Conservation (phyloP, 176 grass and related monocot species). For the Saccharum spontaneum region DNA sequence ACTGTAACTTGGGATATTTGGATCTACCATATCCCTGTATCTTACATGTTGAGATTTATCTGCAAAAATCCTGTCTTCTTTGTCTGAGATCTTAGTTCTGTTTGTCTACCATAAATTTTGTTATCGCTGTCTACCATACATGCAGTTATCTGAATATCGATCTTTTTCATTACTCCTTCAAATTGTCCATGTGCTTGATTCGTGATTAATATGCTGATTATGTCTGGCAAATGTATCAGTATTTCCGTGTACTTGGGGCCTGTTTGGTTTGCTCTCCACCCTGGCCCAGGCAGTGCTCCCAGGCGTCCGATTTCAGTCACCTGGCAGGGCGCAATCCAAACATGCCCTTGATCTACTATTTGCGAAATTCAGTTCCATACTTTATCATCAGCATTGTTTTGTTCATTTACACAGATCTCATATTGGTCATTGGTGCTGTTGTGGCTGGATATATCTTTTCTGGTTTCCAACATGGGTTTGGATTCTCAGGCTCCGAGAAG, state of each 20-base stretch:
- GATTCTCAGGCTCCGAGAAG: slow-evolving; percentile 63
- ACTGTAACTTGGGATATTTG: not conserved
- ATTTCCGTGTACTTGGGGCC: not conserved
- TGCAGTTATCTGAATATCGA: not conserved
- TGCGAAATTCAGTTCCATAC: not conserved
- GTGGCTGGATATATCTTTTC: slow-evolving; percentile 92
- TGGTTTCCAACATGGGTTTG: slow-evolving; percentile 81
- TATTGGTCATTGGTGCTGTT: slow-evolving; percentile 86
- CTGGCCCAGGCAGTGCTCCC: too few species aligned
- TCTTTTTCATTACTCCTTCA: not conserved
- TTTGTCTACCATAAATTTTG: not conserved
- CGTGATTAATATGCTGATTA: slow-evolving; percentile 15
- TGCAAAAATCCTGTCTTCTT: not conserved
- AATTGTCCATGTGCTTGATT: not conserved
- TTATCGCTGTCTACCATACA: not conserved
- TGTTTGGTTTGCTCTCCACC: too few species aligned
- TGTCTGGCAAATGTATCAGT: not conserved
- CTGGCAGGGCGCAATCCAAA: too few species aligned
- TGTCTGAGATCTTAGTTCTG: not conserved
- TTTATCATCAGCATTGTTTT: slow-evolving; percentile 21
- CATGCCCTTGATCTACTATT: not conserved
- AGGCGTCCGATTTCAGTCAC: too few species aligned
- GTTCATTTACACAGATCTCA: slow-evolving; percentile 68
- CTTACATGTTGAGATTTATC: not conserved
- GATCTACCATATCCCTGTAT: not conserved